Evolutionary conservation across 371 early-diverging fungal genomes (phyloP), one percentile per base, ranked within the genome.

Genomic region (Apophysomyces elegans): DNA sequence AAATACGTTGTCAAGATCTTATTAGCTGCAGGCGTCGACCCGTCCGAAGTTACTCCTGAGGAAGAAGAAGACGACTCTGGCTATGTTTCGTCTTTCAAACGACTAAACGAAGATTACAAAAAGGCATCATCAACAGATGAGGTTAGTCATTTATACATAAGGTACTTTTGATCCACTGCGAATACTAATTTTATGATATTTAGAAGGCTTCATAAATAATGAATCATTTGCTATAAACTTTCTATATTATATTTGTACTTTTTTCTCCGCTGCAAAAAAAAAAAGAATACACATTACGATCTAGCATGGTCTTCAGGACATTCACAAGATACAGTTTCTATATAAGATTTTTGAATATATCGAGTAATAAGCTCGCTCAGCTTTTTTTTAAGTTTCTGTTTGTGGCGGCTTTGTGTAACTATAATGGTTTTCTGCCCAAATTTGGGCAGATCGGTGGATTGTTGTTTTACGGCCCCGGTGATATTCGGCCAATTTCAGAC

Each of bases 1-100:
- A 82, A 82, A 61, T 84, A 83, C 84, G 83, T 91, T 61, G 89
- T 88, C 56, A 76, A 77, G 60, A 67, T 94, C 61, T 74, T 93
- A 46, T 84, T 84, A 18, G 83, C 80, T 26, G 77, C 84, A 8
- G 74, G 73, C 50, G 75, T 89, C 62, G 86, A 88, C 37, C 78
- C 84, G 57, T 59, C 79, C 16, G 84, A 81, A 61, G 80, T 84
- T 11, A 68, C 75, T 56, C 76, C 81, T 61, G 68, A 80, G 54
- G 68, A 82, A 73, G 72, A 63, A 39, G 36, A 35, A 13, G 41
- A 63, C 5, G 61, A 67, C 11, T 21, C 61, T 16, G 58, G 61
- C 32, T 61, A 67, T 21, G 62, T 59, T 14, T 54, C 60, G 14
- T 39, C 64, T 13, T 58, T 35, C 16, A 59, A 26, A 16, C 56